Percentiles rank a stretch among this genome's conserved stretches.
phyloP scores from a whole-genome alignment of 768 basidiomycete genomes.

The Wakefieldia striispora region DNA sequence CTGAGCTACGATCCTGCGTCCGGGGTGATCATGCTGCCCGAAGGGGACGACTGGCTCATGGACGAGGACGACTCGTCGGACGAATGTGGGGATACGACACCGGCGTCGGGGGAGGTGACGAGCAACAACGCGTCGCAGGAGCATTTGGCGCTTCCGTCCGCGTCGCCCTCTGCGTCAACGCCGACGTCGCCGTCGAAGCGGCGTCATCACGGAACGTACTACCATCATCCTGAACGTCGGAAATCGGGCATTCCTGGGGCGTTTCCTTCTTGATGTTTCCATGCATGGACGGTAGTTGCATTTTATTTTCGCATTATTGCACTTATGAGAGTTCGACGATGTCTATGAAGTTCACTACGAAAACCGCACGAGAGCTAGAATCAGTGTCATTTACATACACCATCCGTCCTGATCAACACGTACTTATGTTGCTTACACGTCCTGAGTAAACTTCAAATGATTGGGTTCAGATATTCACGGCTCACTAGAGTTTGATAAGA shows the following conservation, averaged over 20 bases:
- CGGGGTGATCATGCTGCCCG: conserved; percentile 86
- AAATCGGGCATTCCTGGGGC: conserved; percentile 58
- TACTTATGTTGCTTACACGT: too few relatives aligned
- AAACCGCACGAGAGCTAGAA: too few relatives aligned
- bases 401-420: too few relatives aligned
- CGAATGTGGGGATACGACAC: conserved; percentile 38
- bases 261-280: conserved; percentile 35
- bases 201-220: conserved; percentile 70
- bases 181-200: conserved; percentile 41
- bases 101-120: conserved; percentile 15
- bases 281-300: too few relatives aligned
- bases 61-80: conserved; percentile 45
- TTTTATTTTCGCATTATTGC: too few relatives aligned
- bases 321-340: too few relatives aligned
- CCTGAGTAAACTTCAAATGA: too few relatives aligned
- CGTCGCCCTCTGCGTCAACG: conserved; percentile 22
- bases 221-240: conserved; percentile 76
- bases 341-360: too few relatives aligned
- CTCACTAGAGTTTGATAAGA: too few relatives aligned
- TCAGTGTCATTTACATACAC: too few relatives aligned
- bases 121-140: conserved; percentile 21
- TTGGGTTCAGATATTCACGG: too few relatives aligned
- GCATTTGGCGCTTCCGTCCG: conserved; percentile 14
- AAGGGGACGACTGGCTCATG: conserved; percentile 64
- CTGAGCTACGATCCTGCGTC: conserved; percentile 84